Conservation (phyloP, 106 monocot genomes). For the Amphibolis antarctica region DNA sequence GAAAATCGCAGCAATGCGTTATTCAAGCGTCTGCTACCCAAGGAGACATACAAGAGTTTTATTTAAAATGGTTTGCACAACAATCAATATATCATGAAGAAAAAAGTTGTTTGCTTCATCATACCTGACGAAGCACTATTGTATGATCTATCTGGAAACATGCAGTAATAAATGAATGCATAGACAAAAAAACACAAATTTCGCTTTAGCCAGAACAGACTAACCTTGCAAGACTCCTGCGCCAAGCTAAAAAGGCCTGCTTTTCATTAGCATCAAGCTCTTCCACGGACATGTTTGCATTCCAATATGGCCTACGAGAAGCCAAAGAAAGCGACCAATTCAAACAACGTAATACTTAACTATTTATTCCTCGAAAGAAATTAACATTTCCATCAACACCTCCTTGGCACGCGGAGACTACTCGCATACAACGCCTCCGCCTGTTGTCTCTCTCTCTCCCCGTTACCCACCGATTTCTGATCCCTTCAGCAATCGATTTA, state of each 20-base stretch:
- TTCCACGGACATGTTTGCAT: conserved; percentile 56
- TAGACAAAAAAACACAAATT: not conserved
- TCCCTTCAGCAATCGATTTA: not conserved
- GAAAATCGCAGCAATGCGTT: too few species aligned
- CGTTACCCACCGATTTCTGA: not conserved
- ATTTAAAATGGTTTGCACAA: too few species aligned
- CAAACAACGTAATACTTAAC: not conserved
- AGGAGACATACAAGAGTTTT: too few species aligned
- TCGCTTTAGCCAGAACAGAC: not conserved
- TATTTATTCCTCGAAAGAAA: too few species aligned
- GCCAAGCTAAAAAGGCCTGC: conserved; percentile 4
- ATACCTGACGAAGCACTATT: too few species aligned
- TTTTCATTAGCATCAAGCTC: conserved; percentile 30
- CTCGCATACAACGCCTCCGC: conserved; percentile 76
- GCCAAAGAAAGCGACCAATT: not conserved
- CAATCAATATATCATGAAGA: too few species aligned
- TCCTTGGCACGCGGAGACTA: conserved; percentile 69
- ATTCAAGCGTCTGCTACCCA: too few species aligned
- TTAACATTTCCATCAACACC: conserved; percentile 17
- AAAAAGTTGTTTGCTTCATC: too few species aligned
- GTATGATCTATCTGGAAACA: not conserved
- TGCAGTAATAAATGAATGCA: not conserved
- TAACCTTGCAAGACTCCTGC: conserved; percentile 5
- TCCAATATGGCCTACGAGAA: conserved; percentile 58
- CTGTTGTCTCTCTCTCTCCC: conserved; percentile 31